phyloP scores from a whole-genome alignment of 495 filamentous ascomycete species.

The Xylaria longipes region DNA sequence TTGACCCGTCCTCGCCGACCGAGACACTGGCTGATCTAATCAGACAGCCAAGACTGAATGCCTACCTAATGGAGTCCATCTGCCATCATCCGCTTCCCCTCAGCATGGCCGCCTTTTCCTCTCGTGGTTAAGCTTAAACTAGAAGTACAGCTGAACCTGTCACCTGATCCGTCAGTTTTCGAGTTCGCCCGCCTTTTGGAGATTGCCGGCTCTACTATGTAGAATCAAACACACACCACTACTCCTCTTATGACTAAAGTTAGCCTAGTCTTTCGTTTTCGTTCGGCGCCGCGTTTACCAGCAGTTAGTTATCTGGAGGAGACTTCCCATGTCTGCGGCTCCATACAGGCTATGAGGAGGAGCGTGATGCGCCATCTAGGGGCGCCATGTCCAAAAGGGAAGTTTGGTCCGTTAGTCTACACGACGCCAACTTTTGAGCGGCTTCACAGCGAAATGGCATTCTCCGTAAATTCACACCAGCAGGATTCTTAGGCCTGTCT shows the following conservation, averaged over 20 bases:
- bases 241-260: neutral
- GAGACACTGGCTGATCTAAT: neutral
- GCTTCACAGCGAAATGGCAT: neutral
- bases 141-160: neutral
- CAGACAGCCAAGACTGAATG: neutral
- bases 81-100: neutral
- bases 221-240: neutral
- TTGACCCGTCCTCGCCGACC: neutral
- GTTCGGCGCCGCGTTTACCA: neutral
- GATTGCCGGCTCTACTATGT: neutral
- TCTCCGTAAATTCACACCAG: neutral
- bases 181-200: neutral
- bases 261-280: neutral
- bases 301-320: neutral
- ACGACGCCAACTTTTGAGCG: neutral
- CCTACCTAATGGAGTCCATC: slow-evolving; percentile 1
- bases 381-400: slow-evolving; percentile 14
- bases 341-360: neutral
- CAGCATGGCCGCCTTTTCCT: neutral
- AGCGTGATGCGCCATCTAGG: slow-evolving; percentile 10
- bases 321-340: slow-evolving; percentile 7
- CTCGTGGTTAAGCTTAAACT: neutral
- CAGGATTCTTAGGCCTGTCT: neutral
- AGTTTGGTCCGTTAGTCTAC: slow-evolving; percentile 13
- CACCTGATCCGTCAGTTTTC: neutral